Percentiles rank a stretch among this genome's conserved stretches.
These are phyloP conservation scores for Pisolithus sp. DNA, from an alignment of 768 basidiomycete genomes.

Conservation along the genomic window DNA sequence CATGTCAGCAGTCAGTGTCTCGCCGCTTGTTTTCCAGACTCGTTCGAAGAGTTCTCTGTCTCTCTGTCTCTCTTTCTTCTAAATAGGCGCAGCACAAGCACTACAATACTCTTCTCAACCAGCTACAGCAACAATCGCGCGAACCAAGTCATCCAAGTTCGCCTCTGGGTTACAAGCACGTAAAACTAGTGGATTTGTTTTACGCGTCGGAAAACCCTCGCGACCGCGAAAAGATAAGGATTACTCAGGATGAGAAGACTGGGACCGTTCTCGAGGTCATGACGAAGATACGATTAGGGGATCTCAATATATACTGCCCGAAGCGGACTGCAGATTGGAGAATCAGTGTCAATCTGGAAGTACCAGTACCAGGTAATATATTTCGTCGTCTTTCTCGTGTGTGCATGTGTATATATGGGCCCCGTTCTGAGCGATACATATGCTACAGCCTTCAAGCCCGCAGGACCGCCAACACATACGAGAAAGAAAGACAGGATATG, in stretches of 20 bases:
- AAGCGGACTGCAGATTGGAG: constrained; percentile 85
- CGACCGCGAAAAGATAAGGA: constrained; percentile 60
- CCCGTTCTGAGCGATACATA: neutral
- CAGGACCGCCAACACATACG: constrained; percentile 53
- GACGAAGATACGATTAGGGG: constrained; percentile 76
- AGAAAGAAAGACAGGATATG: constrained; percentile 87
- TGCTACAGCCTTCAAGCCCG: constrained; percentile 53
- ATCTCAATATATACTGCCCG: constrained; percentile 84
- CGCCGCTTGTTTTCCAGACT: neutral
- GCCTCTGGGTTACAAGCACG: constrained; percentile 70
- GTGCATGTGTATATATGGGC: neutral
- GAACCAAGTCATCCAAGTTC: constrained; percentile 47
- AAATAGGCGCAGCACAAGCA: constrained; percentile 77
- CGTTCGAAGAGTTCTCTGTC: too few relatives aligned
- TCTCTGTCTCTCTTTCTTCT: neutral
- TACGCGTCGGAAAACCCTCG: constrained; percentile 40
- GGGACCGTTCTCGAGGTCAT: constrained; percentile 58
- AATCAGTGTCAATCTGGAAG: constrained; percentile 87
- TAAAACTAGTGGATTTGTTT: constrained; percentile 74
- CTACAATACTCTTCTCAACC: constrained; percentile 84
- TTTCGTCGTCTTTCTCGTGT: too few relatives aligned
- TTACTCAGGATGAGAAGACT: constrained; percentile 77
- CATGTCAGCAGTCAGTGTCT: constrained; percentile 71
- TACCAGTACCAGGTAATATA: constrained; percentile 36
- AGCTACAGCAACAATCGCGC: constrained; percentile 53